Evolutionary conservation across 208 protist genomes (phyloP).

Genomic region (Blechomonas ayalai): DNA sequence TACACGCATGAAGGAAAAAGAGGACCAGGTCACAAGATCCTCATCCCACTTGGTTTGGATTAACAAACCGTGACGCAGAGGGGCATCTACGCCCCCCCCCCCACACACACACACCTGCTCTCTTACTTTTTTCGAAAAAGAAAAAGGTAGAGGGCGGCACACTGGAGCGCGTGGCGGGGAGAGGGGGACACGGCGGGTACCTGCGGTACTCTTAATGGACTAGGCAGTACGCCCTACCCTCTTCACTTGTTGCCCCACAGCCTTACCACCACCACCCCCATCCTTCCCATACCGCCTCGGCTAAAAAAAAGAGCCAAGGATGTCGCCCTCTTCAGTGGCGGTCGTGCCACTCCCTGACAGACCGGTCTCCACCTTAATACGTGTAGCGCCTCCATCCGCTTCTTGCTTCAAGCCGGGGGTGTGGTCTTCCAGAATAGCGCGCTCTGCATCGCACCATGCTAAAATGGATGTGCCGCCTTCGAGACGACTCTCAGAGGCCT

Average conservation of each 20-base stretch:
- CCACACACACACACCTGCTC: no score
- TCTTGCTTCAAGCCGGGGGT: conserved; percentile 21
- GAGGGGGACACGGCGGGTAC: neutral
- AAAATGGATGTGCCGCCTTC: conserved; percentile 30
- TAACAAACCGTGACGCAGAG: no score
- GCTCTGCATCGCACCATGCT: conserved; percentile 58
- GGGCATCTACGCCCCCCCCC: no score
- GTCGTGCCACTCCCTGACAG: neutral
- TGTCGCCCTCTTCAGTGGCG: conserved; percentile 5
- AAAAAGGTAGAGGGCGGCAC: neutral
- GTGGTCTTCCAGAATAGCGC: conserved; percentile 25
- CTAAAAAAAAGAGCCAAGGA: conserved; percentile 45
- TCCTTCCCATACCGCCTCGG: neutral
- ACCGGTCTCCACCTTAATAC: neutral
- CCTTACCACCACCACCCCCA: neutral
- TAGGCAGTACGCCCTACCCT: no score
- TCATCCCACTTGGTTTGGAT: no score
- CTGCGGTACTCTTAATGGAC: neutral
- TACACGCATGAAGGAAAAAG: no score
- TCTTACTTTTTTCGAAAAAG: neutral
- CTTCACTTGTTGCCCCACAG: neutral
- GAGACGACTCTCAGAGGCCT: conserved; percentile 30
- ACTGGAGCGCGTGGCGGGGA: neutral
- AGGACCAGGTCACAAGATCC: no score
- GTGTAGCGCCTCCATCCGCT: neutral